A percentile compares a stretch with the other conserved stretches of the same genome.
Evolutionary conservation across 202 grass and related monocot genomes (phyloP).

Genomic region (Tripidium arundinaceum): DNA sequence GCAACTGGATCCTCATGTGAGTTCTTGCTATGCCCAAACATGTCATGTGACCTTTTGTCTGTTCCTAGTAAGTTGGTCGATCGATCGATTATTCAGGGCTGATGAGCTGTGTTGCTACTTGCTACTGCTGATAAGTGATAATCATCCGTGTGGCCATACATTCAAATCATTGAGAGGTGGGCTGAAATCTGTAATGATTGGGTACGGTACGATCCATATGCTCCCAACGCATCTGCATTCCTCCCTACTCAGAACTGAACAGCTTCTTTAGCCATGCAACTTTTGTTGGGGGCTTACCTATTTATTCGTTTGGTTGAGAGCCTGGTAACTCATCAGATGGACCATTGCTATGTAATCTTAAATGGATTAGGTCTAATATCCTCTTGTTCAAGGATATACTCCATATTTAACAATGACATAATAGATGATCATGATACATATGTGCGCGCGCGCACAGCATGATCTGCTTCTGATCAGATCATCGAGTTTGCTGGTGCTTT

Average conservation of each 20-base stretch:
- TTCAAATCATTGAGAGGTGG: not conserved
- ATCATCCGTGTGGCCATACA: not conserved
- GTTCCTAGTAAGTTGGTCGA: not conserved
- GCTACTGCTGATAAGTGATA: too few relatives aligned
- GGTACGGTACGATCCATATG: not conserved
- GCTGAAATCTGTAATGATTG: not conserved
- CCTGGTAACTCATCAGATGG: not conserved
- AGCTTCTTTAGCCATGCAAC: not conserved
- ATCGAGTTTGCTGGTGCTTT: not conserved
- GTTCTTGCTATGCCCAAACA: not conserved
- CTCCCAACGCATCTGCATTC: not conserved
- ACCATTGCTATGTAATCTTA: not conserved
- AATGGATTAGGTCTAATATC: not conserved
- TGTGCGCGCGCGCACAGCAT: not conserved
- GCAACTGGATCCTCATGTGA: conserved; percentile 93
- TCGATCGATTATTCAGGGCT: not conserved
- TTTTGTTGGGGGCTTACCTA: not conserved
- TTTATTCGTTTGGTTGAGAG: not conserved
- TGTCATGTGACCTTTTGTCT: not conserved
- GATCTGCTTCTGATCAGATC: not conserved
- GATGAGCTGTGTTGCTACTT: not conserved
- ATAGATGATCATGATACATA: not conserved
- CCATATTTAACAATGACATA: not conserved
- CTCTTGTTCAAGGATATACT: not conserved
- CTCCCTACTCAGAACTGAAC: not conserved